Base-by-base conservation (phyloP, 2,329 filamentous ascomycete species). In the Phialophora tarda region DNA sequence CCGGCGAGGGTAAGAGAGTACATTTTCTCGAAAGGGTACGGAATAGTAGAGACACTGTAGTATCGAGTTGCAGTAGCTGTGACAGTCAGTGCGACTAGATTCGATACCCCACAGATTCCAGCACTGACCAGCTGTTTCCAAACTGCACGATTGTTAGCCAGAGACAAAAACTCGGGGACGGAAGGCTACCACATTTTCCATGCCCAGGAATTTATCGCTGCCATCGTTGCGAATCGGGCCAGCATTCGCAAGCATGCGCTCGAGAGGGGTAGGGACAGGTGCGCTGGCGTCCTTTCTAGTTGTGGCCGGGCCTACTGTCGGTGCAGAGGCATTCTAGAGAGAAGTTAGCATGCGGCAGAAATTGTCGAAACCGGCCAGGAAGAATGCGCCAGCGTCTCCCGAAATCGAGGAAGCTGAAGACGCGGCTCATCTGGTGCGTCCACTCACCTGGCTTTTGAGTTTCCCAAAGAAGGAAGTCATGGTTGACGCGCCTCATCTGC, bases 41-140 rank as follows among this genome's bases (percentile, higher is more conserved):
- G 94, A 97, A 82, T 96, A 97, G 81, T 96, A 99, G 65, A 99
- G 88, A 74, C 93, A 96, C 82, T 99, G 95, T 65, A 99, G 87
- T 75, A 99, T 97, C 14, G 95, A 99, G 80, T 99, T 99, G 82
- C 92, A 97, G 81, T 99, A 99, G 78, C 94, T 98, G 79, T 48
- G 28, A 44, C n/a, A 30, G 71, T 78, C 70, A 79, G 77, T 58
- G 44, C 48, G 71, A 70, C 41, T 72, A 63, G 60, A 54, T 56
- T 50, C 64, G 67, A 38, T 34, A 61, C 41, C 55, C 53, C 50
- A 54, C 17, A 34, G 62, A 62, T 53, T 30, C 69, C 66, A 63
- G 58, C 44, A 66, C 82, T 76, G 90, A 97, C 93, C 94, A 98
- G 77, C 94, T 98, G 77, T 97, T 98, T 76, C 94, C 94, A 82